Evolutionary conservation across 1,284 basidiomycete genomes (phyloP), one percentile per base, ranked within the genome.

Genomic region (Veloporphyrellus conicus): DNA sequence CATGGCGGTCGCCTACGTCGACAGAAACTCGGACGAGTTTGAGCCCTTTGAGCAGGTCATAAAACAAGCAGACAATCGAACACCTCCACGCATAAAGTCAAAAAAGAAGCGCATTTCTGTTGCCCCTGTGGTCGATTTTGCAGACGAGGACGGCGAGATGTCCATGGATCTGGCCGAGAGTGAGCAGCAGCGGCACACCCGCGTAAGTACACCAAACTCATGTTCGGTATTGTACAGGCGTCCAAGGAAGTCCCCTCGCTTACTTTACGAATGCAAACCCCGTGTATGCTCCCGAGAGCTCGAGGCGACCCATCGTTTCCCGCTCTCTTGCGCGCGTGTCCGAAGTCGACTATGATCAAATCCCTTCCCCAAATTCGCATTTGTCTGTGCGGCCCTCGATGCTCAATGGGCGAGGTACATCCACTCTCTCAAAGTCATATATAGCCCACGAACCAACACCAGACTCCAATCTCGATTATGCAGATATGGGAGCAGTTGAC

Each of bases 11-110:
- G 74, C 68, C 23, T 77, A 82, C 62, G 79, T 90, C 42, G 79
- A 82, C 43, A 78, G 80, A 53, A 82, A 82, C 56, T 84, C 84
- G 14, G 87, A 92, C 61, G 93, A 91, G 10, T 90, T 90, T 63
- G 91, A 94, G 66, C 82, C 82, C 11, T 87, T 90, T 58, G 81
- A 83, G 47, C 78, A 82, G 55, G 74, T 92, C 59, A 79, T 93
- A 54, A 71, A 75, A 41, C 82, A 86, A 58, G 84, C 78, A 0
- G 83, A 88, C 66, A 72, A 72, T 45, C 71, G 75, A n/a, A 75
- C 81, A 4, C 82, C 82, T 4, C 78, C 77, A n/a, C 72, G 69
- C 44, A 71, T 75, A 23, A 76, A 73, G 57, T 63, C 59, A 11
- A 70, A 64, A 61, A 78, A 69, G 67, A 76, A 71, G 61, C 70